Conservation (phyloP, 2,329 filamentous ascomycete species). For the Biscogniauxia marginata region DNA sequence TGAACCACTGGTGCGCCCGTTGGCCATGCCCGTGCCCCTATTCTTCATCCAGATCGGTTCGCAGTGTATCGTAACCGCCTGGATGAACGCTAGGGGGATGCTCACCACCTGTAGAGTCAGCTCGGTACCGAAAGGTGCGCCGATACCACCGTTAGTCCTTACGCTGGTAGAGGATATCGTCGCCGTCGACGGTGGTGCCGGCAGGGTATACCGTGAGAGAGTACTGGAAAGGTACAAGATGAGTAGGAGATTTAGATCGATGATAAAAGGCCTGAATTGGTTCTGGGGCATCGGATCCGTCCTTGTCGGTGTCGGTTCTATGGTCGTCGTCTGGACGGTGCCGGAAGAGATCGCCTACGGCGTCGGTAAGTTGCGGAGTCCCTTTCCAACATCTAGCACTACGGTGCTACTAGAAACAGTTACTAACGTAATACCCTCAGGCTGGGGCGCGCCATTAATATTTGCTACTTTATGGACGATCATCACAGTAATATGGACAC, state of each 20-base stretch:
- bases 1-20: slow-evolving; percentile 46
- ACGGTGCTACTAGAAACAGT: not conserved
- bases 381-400: slow-evolving; percentile 6
- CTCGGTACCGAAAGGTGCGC: slow-evolving; percentile 58
- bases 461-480: slow-evolving; percentile 28
- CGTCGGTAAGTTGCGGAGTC: slow-evolving; percentile 31
- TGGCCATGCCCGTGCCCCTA: slow-evolving; percentile 51
- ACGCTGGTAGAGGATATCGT: slow-evolving; percentile 68
- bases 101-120: slow-evolving; percentile 61
- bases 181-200: slow-evolving; percentile 63
- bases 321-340: slow-evolving; percentile 48
- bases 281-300: slow-evolving; percentile 56
- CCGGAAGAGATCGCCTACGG: slow-evolving; percentile 46
- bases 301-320: slow-evolving; percentile 44
- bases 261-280: slow-evolving; percentile 54
- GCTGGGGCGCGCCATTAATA: slow-evolving; percentile 28
- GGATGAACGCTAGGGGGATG: slow-evolving; percentile 33
- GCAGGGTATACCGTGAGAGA: slow-evolving; percentile 50
- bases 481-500: slow-evolving; percentile 28
- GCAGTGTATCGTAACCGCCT: slow-evolving; percentile 40
- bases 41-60: slow-evolving; percentile 49
- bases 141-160: slow-evolving; percentile 59
- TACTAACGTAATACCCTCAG: slow-evolving; percentile 5
- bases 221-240: slow-evolving; percentile 51
- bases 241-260: slow-evolving; percentile 51